These are phyloP conservation scores for Sequoia sempervirens DNA, from an alignment of 75 land plant genomes.

Conservation along the genomic window DNA sequence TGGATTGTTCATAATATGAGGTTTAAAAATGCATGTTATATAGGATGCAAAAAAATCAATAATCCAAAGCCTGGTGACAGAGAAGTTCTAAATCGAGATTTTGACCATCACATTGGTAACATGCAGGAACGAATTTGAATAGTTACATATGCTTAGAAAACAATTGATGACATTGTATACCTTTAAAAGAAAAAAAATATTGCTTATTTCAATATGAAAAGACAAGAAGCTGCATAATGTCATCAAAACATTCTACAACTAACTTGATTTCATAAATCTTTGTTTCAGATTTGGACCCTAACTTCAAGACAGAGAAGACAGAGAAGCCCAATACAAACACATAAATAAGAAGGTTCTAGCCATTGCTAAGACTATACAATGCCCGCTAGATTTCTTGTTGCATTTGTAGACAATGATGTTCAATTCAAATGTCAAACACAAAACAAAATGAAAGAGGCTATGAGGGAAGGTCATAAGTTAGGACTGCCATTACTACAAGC, in stretches of 20 bases:
- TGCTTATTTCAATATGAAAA: not conserved
- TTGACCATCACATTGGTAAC: not conserved
- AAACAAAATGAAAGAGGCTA: not conserved
- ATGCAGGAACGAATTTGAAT: not conserved
- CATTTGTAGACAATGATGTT: not conserved
- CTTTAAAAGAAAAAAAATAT: not conserved
- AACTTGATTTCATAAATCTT: not conserved
- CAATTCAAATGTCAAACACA: not conserved
- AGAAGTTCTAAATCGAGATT: not conserved
- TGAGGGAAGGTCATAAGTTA: not conserved
- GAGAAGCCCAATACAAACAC: not conserved
- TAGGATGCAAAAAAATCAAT: not conserved
- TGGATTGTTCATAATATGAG: not conserved
- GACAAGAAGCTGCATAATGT: not conserved
- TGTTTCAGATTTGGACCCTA: not conserved
- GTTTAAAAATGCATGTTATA: not conserved
- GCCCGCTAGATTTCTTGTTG: not conserved
- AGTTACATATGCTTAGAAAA: not conserved
- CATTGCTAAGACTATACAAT: not conserved
- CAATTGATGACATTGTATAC: not conserved
- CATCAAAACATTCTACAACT: not conserved
- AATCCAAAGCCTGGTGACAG: not conserved
- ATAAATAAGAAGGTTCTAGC: not conserved
- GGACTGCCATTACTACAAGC: no score
- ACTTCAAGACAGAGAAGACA: constrained; percentile 3